These are phyloP conservation scores for Chytridiales sp. DNA, from an alignment of 371 early-diverging fungal genomes.

Conservation along the genomic window DNA sequence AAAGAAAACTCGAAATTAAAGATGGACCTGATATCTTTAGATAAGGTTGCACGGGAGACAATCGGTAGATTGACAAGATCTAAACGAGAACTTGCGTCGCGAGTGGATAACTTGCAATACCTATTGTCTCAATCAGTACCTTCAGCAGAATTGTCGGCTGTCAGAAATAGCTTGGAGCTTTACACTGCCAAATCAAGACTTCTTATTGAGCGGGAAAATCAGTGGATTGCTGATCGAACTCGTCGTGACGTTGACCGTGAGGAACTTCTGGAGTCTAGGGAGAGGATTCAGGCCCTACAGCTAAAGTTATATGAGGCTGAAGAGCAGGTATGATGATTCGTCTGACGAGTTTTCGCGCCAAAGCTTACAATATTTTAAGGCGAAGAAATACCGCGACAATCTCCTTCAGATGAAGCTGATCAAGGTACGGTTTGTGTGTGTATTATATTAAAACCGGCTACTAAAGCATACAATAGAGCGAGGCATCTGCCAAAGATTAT, in stretches of 20 bases:
- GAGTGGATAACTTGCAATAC: constrained; percentile 15
- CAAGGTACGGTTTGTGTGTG: constrained; percentile 9
- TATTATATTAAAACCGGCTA: too few relatives aligned
- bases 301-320: constrained; percentile 24
- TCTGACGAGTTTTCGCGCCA: too few relatives aligned
- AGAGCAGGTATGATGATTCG: constrained; percentile 14
- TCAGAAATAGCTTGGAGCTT: constrained; percentile 28
- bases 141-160: constrained; percentile 11
- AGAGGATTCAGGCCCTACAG: constrained; percentile 16
- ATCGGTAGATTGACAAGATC: constrained; percentile 23
- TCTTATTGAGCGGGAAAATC: constrained; percentile 37
- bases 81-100: constrained; percentile 4
- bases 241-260: constrained; percentile 13
- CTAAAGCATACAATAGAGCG: too few relatives aligned
- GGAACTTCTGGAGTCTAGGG: neutral
- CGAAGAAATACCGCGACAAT: too few relatives aligned
- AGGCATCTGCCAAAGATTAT: constrained; percentile 1
- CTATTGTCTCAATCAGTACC: constrained; percentile 36
- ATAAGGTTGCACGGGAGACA: constrained; percentile 27
- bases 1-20: constrained; percentile 34
- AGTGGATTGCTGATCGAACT: constrained; percentile 30
- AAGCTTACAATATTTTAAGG: too few relatives aligned
- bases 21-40: constrained; percentile 26
- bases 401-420: too few relatives aligned
- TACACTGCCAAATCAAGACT: constrained; percentile 33